These are phyloP conservation scores for Chlorella sp. DNA, from an alignment of 139 green algal genomes.

Conservation along the genomic window DNA sequence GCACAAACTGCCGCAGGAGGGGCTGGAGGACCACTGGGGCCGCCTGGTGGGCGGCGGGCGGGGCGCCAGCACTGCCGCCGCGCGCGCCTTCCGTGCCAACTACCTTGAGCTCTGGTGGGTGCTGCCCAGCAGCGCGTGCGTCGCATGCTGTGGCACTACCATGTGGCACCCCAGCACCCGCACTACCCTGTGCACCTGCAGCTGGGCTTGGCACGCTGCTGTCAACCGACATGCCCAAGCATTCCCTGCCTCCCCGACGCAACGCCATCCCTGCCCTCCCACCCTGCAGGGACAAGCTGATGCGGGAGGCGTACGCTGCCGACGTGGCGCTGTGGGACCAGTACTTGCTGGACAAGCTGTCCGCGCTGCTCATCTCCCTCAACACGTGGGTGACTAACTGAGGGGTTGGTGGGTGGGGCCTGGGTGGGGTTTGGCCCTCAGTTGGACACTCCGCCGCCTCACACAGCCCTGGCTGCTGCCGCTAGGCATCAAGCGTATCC, in stretches of 20 bases:
- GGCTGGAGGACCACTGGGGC: constrained; percentile 62
- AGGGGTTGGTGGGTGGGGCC: too few species aligned
- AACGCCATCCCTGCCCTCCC: too few species aligned
- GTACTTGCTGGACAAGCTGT: constrained; percentile 68
- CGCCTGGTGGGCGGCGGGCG: constrained; percentile 60
- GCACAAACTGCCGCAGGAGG: constrained; percentile 56
- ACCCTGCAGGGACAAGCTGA: constrained; percentile 31
- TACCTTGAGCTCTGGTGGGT: constrained; percentile 71
- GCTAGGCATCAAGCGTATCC: too few species aligned
- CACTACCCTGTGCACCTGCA: too few species aligned
- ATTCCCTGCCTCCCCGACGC: too few species aligned
- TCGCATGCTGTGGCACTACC: too few species aligned
- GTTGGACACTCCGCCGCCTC: too few species aligned
- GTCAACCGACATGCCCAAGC: too few species aligned
- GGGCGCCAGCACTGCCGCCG: constrained; percentile 23
- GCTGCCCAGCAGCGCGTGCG: neutral
- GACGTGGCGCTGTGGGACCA: constrained; percentile 60
- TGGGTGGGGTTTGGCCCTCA: too few species aligned
- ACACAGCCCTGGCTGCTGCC: too few species aligned
- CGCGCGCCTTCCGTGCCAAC: constrained; percentile 40
- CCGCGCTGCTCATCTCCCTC: constrained; percentile 64
- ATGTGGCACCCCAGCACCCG: too few species aligned
- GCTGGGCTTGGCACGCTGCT: too few species aligned
- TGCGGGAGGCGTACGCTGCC: constrained; percentile 6
- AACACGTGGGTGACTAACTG: constrained; percentile 71